phyloP scores from a whole-genome alignment of 2,329 filamentous ascomycete genomes.

The Talaromyces sp. region DNA sequence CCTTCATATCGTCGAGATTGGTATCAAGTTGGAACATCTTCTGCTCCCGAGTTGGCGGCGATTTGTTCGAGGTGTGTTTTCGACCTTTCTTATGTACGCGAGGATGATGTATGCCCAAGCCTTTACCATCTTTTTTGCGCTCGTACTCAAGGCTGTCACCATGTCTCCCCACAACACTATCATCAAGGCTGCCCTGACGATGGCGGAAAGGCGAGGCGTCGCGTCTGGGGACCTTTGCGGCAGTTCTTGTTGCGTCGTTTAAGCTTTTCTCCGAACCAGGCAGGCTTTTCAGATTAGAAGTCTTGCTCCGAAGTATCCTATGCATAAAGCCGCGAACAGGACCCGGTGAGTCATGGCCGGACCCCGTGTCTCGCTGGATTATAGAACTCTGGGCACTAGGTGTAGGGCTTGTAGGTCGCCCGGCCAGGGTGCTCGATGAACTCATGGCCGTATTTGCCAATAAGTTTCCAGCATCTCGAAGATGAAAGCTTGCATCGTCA shows the following conservation, averaged over 20 bases:
- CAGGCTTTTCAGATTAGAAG: slow-evolving; percentile 36
- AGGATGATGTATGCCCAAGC: slow-evolving; percentile 30
- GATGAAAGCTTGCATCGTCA: slow-evolving; percentile 52
- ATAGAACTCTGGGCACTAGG: slow-evolving; percentile 66
- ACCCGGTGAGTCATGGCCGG: slow-evolving; percentile 38
- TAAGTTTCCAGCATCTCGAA: slow-evolving; percentile 46
- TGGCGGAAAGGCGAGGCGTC: slow-evolving; percentile 33
- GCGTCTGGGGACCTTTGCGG: slow-evolving; percentile 28
- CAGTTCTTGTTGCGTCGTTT: slow-evolving; percentile 28
- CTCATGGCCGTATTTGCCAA: slow-evolving; percentile 21
- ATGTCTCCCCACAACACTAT: slow-evolving; percentile 23
- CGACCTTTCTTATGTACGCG: slow-evolving; percentile 24
- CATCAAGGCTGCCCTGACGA: slow-evolving; percentile 38
- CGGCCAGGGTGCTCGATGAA: slow-evolving; percentile 42
- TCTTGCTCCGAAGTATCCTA: slow-evolving; percentile 50
- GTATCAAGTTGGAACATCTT: slow-evolving; percentile 78
- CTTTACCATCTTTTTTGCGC: slow-evolving; percentile 38
- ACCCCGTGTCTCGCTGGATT: slow-evolving; percentile 43
- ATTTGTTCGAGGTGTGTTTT: slow-evolving; percentile 3
- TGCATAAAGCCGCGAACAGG: slow-evolving; percentile 51
- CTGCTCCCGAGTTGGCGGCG: slow-evolving; percentile 50
- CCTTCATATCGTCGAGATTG: slow-evolving; percentile 85
- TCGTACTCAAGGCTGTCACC: slow-evolving; percentile 34
- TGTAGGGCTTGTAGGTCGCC: slow-evolving; percentile 75
- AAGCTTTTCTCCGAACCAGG: slow-evolving; percentile 29